Base-by-base conservation (phyloP, 192 early-diverging fungal genomes). In the Coemansia sp. region DNA sequence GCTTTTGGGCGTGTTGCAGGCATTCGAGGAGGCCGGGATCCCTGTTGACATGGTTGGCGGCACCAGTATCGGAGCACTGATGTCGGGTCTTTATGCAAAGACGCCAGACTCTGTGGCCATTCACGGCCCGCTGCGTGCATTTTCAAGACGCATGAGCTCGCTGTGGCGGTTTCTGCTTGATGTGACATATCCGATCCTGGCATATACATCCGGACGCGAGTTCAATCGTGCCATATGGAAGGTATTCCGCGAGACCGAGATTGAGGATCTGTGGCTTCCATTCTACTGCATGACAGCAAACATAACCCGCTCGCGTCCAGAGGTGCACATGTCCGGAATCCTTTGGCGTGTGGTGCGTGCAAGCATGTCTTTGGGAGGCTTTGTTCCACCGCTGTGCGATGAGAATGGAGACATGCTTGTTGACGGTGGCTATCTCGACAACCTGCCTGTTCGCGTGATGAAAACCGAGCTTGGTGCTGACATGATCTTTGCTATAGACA, bases 361-460 rank as follows among this genome's bases (percentile, higher is more conserved):
- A 2, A 97, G 95, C 48, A 99, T 99, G 97, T 96, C 95, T 3
- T 84, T 99, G 11, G 89, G 94, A 5, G 95, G 95, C 7, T 97
- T 92, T 72, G 79, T 99, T 63, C 97, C 97, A 2, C 97, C 97
- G 0, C 81, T 99, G 36, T 97, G 93, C 70, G 94, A 98, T 74
- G 71, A 67, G 42, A 91, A 97, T 64, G 97, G 97, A 29, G 86
- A 95, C 67, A 89, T 99, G 89, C 79, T 99, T n/a, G 88, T 99
- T 12, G 97, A 99, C 71, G 97, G 97, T 60, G 97, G 97, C 5
- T 99, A 99, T 75, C 86, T 98, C 80, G 94, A 98, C 74, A 97
- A 98, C 74, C 77, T 99, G 64, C 97, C 97, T 0, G 97, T 96
- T 3, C 89, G 89, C 61, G 83, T 94, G 2, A 89, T 89, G 67